These are phyloP conservation scores for Sporothrix pallida DNA, from an alignment of 2,329 filamentous ascomycete species.

Conservation along the genomic window DNA sequence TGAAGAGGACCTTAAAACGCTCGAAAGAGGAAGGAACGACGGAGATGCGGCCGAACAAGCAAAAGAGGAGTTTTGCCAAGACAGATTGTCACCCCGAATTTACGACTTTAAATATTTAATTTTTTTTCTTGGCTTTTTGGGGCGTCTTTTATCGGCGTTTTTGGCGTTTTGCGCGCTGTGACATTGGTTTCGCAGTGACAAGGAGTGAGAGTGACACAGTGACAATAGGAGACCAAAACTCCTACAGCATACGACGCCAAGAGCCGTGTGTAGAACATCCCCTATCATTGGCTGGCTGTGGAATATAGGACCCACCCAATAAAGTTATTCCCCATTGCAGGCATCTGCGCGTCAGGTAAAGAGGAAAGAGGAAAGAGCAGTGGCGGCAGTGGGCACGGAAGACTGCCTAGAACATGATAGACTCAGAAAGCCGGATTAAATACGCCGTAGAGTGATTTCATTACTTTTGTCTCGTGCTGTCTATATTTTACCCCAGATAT, in stretches of 20 bases:
- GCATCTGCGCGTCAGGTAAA: background rate
- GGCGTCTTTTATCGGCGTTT: background rate
- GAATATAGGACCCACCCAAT: conserved; percentile 25
- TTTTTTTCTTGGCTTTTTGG: conserved; percentile 1
- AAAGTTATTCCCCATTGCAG: conserved; percentile 5
- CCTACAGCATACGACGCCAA: conserved; percentile 15
- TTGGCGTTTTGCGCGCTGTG: background rate
- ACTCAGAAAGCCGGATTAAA: background rate
- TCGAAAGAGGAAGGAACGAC: conserved; percentile 2
- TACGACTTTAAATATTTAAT: background rate
- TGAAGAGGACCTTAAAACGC: background rate
- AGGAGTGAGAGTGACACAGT: too few relatives aligned
- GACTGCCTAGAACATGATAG: background rate
- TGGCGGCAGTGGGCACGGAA: background rate
- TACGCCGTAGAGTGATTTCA: background rate
- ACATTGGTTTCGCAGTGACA: background rate
- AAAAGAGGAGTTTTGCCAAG: conserved; percentile 23
- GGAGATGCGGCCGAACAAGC: background rate
- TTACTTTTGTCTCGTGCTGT: conserved; percentile 14
- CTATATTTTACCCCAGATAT: conserved; percentile 10
- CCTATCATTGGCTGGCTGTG: conserved; percentile 10
- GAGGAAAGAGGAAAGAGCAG: background rate
- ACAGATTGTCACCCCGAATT: conserved; percentile 24
- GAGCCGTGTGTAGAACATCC: conserved; percentile 1
- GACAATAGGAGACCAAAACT: background rate